Conservation (phyloP, 345 rosid species). For the Camelina sativa region DNA sequence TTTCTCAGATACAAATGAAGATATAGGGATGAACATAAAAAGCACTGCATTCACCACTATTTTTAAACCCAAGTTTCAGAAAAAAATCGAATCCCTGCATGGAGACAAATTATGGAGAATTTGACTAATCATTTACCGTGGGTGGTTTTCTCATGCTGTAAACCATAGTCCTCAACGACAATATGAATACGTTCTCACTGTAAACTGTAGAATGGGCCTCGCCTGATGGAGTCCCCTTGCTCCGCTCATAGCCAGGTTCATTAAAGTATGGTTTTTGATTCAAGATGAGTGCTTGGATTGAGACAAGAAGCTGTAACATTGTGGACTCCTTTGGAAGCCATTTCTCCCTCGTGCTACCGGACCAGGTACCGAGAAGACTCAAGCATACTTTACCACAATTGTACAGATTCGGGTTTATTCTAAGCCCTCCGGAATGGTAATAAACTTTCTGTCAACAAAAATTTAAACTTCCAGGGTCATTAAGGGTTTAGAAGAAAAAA, state of each 20-base stretch:
- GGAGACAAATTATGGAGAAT: no score
- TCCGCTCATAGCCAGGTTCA: conserved; percentile 73
- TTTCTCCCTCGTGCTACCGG: conserved; percentile 56
- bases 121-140: conserved; percentile 52
- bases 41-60: not conserved
- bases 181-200: conserved; percentile 66
- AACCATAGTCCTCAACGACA: conserved; percentile 76
- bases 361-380: conserved; percentile 80
- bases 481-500: not conserved
- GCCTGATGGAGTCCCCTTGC: conserved; percentile 53
- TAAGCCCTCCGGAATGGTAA: conserved; percentile 85
- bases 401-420: conserved; percentile 86
- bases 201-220: conserved; percentile 58
- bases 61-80: not conserved
- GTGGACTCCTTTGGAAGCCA: conserved; percentile 90
- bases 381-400: conserved; percentile 82
- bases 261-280: conserved; percentile 89
- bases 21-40: not conserved
- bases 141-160: conserved; percentile 76
- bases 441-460: conserved; percentile 61
- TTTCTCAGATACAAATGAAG: not conserved
- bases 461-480: not conserved
- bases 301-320: conserved; percentile 86
- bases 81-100: not conserved
- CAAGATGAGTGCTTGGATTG: conserved; percentile 92